These are phyloP conservation scores for Gigaspora rosea DNA, from an alignment of 192 early-diverging fungal genomes.

Conservation along the genomic window DNA sequence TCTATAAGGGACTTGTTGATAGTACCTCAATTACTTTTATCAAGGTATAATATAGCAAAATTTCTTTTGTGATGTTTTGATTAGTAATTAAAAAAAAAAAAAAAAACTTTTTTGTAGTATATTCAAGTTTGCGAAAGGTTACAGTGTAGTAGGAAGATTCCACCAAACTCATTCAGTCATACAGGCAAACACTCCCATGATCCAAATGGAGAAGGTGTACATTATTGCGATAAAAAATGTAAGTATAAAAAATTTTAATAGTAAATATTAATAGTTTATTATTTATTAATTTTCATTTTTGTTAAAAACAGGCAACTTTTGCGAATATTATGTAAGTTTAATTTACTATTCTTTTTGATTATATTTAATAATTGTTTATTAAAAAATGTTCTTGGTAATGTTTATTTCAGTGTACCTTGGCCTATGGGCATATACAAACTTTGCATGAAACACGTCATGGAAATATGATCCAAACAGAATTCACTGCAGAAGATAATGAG, in stretches of 20 bases:
- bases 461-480: conserved; percentile 25
- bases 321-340: conserved; percentile 24
- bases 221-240: conserved; percentile 24
- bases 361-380: neutral
- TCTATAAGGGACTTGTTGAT: conserved; percentile 5
- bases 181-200: conserved; percentile 12
- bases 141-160: conserved; percentile 20
- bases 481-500: conserved; percentile 4
- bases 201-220: neutral
- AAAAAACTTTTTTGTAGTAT: neutral
- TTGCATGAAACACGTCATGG: conserved; percentile 17
- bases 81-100: neutral
- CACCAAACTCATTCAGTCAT: conserved; percentile 19
- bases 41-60: neutral
- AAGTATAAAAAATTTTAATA: neutral
- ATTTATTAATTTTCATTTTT: neutral
- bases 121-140: neutral
- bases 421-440: conserved; percentile 2
- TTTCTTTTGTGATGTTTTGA: neutral
- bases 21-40: neutral
- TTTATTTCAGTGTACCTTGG: conserved; percentile 20
- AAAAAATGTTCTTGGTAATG: neutral
- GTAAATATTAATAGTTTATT: neutral
- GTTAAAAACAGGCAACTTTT: neutral
- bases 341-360: neutral